Base-by-base conservation (phyloP, 1,139 yeast genomes). In the Pichia sp. region DNA sequence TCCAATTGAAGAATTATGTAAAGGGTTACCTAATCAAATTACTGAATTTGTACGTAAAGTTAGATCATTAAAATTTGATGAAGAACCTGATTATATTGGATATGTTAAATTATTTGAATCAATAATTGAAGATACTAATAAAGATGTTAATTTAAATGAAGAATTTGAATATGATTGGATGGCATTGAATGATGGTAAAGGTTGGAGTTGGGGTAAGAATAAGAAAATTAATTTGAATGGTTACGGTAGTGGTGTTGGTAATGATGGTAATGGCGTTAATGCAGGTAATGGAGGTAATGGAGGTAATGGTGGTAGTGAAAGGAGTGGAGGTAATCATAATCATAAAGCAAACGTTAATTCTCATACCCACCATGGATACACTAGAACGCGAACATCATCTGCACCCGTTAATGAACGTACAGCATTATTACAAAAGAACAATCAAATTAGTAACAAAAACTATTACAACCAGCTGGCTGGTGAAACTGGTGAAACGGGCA, bases 101-200 rank as follows among this genome's bases (percentile, higher is more conserved):
- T 74, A 85, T 55, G 73, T 93, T 46, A 74, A 75, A 62, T 68
- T 89, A 48, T 79, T 89, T 67, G 73, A 84, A 46, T 78, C 83
- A 36, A 84, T 84, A 4, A 69, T 89, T 53, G 77, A 74, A 50
- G 77, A 77, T 45, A 69, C 77, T 52, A 86, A 88, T 31, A 82
- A 79, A 4, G 8, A 21, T 6, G n/a, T n/a, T n/a, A n/a, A n/a
- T n/a, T n/a, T n/a, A n/a, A 23, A 15, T 34, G 42, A 43, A 53
- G 95, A 85, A 60, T 94, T 83, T 37, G 84, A 81, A 53, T 89
- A 84, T 62, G 97, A 89, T 64, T 89, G 97, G 97, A 79, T 84
- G 82, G 84, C 79, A 57, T 75, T 89, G 55, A 89, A 89, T 60
- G 81, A 84, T 46, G 96, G 96, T 44, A 78, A 79, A 61, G 96